These are phyloP conservation scores for Wallacemonas sp. DNA, from an alignment of 208 protist genomes.

Conservation along the genomic window DNA sequence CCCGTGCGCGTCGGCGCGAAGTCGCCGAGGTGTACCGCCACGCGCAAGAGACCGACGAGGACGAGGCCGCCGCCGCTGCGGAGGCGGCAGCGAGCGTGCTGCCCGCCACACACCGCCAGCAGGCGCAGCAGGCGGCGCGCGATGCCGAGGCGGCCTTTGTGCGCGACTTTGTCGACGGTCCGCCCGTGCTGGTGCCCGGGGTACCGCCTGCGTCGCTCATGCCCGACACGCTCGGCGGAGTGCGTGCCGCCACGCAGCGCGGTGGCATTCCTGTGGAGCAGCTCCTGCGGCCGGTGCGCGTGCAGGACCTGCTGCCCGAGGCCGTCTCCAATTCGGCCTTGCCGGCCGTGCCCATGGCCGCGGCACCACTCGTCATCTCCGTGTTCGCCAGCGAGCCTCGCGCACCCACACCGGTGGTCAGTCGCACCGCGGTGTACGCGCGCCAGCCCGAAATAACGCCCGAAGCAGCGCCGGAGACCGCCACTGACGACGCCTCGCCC, in stretches of 20 bases:
- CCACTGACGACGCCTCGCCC: no score
- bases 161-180: slow-evolving; percentile 32
- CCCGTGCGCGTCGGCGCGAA: slow-evolving; percentile 11
- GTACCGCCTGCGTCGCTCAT: background rate
- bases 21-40: slow-evolving; percentile 1
- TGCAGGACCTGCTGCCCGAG: slow-evolving; percentile 30
- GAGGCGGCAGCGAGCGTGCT: slow-evolving; percentile 1
- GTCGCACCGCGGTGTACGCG: background rate
- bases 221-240: background rate
- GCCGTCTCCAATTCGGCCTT: background rate
- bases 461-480: no score
- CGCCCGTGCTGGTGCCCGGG: slow-evolving; percentile 25
- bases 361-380: slow-evolving; percentile 6
- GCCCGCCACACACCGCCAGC: slow-evolving; percentile 27
- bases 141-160: slow-evolving; percentile 34
- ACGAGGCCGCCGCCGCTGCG: background rate
- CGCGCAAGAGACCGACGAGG: background rate
- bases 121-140: slow-evolving; percentile 14
- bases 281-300: slow-evolving; percentile 28
- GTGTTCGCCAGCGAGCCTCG: slow-evolving; percentile 13
- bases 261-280: background rate
- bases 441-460: background rate
- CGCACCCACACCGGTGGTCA: slow-evolving; percentile 18
- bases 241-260: background rate
- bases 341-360: slow-evolving; percentile 4